Evolutionary conservation across 2,329 filamentous ascomycete species (phyloP), one percentile per base, ranked within the genome.

Genomic region (Colletotrichum neosansevieriae): DNA sequence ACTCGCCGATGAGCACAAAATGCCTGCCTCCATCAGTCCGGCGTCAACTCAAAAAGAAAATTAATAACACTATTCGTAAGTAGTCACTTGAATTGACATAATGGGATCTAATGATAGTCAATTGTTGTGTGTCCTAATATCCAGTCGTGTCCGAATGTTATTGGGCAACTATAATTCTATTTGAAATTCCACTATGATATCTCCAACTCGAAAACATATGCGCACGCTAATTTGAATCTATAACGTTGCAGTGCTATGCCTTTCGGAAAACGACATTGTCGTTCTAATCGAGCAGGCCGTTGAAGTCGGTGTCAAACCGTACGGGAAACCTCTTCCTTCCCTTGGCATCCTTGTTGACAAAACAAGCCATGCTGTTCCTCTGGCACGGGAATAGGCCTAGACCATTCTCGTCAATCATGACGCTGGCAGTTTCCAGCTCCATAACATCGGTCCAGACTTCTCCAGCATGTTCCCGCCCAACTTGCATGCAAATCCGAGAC

Each of bases 381-480:
- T 32, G 10, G 24, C 66, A 69, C 24, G 49, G 49, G 24, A 69
- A 69, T 0, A 65, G n/a, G 1, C 66, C 61, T 6, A 65, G 0
- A 3, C 66, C 66, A 1, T 69, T 66, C 12, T 51, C 49, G 17
- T 69, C 62, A 44, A 69, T 66, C 17, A 44, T 42, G 6, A 66
- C 56, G 3, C 50, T 34, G 3, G 61, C 66, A 0, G 54, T 12
- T 6, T 66, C 56, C 11, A 66, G 21, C 0, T 49, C 66, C 11
- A 69, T 17, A 0, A 69, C 66, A n/a, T 69, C 66, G 3, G 54
- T 66, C 66, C 66, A 69, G 1, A 60, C 19, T 2, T 69, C 66
- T 0, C 66, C 66, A 0, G 66, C 61, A 15, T 69, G 66, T 24
- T 56, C 19, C 6, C 36, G 47, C 3, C 66, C 66, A 15, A 69